Evolutionary conservation across 805 yeast genomes (phyloP).

Genomic region (Hanseniaspora guilliermondii): DNA sequence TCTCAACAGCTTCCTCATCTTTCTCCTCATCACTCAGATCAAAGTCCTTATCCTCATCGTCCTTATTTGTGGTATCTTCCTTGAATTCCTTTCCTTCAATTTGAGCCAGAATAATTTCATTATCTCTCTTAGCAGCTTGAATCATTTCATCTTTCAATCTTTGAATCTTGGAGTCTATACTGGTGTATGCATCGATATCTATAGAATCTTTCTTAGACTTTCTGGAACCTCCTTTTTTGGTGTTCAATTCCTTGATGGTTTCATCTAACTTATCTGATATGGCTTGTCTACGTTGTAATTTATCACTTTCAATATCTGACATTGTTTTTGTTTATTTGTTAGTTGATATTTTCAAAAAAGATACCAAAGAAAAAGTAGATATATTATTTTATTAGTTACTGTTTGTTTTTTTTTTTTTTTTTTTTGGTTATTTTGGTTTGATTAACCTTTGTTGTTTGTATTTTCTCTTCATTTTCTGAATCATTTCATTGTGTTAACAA

Average conservation of each 20-base stretch:
- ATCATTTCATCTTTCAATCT: conserved; percentile 80
- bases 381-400: no score
- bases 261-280: conserved; percentile 54
- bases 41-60: conserved; percentile 22
- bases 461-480: no score
- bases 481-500: no score
- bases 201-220: conserved; percentile 41
- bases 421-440: no score
- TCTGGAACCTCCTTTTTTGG: conserved; percentile 35
- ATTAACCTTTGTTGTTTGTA: no score
- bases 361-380: no score
- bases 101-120: conserved; percentile 37
- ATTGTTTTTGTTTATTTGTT: conserved; percentile 17
- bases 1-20: not conserved
- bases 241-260: conserved; percentile 65
- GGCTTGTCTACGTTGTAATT: conserved; percentile 34
- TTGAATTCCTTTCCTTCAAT: not conserved
- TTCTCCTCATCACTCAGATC: not conserved
- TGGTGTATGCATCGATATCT: conserved; percentile 62
- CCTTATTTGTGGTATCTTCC: not conserved
- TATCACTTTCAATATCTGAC: conserved; percentile 9
- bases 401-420: conserved; percentile 5
- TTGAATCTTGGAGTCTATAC: conserved; percentile 84
- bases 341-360: no score
- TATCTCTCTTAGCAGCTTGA: conserved; percentile 66